A percentile compares a stretch with the other conserved stretches of the same genome.
Evolutionary conservation across 2,329 filamentous ascomycete species (phyloP).

Genomic region (Orbilia quercus): DNA sequence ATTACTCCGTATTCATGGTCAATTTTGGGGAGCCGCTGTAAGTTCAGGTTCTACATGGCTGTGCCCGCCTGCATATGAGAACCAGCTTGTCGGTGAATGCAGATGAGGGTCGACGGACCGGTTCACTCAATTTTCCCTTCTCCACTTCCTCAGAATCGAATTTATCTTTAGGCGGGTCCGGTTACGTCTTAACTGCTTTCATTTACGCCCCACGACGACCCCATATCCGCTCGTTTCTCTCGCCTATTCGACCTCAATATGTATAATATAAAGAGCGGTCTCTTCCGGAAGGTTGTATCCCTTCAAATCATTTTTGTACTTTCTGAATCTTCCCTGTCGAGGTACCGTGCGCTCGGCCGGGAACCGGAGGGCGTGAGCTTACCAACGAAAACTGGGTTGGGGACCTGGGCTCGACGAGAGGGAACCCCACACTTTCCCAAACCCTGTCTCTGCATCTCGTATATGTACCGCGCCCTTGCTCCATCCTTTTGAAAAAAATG

Average conservation of each 20-base stretch:
- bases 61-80: neutral
- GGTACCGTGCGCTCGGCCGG: constrained; percentile 7
- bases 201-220: neutral
- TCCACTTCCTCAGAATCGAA: too few relatives aligned
- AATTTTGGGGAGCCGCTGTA: too few relatives aligned
- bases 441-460: constrained; percentile 18
- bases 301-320: neutral
- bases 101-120: neutral
- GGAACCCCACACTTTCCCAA: constrained; percentile 16
- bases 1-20: too few relatives aligned
- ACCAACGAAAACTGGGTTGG: neutral
- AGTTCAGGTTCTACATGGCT: neutral
- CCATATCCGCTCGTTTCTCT: too few relatives aligned
- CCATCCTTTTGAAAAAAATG: neutral
- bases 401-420: neutral
- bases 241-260: too few relatives aligned
- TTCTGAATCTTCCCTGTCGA: neutral
- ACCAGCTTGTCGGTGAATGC: neutral
- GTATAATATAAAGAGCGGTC: neutral
- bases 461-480: constrained; percentile 5
- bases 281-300: constrained; percentile 7
- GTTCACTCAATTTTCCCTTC: neutral
- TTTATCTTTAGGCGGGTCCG: too few relatives aligned
- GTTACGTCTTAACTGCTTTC: too few relatives aligned
- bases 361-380: constrained; percentile 13